Percentiles rank a stretch among this genome's conserved stretches.
phyloP scores from a whole-genome alignment of 192 early-diverging fungal genomes.

The Pilaira anomala region DNA sequence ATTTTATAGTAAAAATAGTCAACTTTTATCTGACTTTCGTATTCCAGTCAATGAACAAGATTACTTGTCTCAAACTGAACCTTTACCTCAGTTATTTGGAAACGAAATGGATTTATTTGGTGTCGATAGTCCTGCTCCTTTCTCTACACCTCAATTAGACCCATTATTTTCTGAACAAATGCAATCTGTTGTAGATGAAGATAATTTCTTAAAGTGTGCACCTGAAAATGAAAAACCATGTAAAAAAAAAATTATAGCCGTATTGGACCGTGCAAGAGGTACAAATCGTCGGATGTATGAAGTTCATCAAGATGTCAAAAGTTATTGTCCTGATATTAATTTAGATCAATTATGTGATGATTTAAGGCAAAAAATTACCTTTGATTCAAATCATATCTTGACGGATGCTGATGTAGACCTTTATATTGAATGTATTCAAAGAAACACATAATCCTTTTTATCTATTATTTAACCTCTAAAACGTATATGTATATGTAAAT shows the following conservation, averaged over 20 bases:
- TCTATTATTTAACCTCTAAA: not conserved
- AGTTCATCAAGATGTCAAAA: constrained; percentile 8
- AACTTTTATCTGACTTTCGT: not conserved
- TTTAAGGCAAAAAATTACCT: constrained; percentile 3
- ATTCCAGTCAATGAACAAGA: no score
- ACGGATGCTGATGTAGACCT: constrained; percentile 11
- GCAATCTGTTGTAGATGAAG: not conserved
- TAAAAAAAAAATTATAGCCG: not conserved
- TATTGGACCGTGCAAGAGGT: constrained; percentile 4
- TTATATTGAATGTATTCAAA: constrained; percentile 9
- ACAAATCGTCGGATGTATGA: not conserved
- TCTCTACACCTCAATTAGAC: not conserved
- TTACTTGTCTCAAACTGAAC: constrained; percentile 6
- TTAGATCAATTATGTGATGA: constrained; percentile 7
- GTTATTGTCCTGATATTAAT: not conserved
- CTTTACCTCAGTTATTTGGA: constrained; percentile 3
- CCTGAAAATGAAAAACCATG: constrained; percentile 4
- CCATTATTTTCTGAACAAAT: constrained; percentile 11
- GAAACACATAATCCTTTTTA: not conserved
- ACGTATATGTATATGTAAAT: no score
- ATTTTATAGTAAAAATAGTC: no score
- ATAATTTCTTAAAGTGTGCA: not conserved
- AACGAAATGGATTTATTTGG: constrained; percentile 9
- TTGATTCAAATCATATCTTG: constrained; percentile 1
- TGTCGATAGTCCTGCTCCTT: not conserved